phyloP scores from a whole-genome alignment of 179 eudicot genomes.

The Patellifolia procumbens region DNA sequence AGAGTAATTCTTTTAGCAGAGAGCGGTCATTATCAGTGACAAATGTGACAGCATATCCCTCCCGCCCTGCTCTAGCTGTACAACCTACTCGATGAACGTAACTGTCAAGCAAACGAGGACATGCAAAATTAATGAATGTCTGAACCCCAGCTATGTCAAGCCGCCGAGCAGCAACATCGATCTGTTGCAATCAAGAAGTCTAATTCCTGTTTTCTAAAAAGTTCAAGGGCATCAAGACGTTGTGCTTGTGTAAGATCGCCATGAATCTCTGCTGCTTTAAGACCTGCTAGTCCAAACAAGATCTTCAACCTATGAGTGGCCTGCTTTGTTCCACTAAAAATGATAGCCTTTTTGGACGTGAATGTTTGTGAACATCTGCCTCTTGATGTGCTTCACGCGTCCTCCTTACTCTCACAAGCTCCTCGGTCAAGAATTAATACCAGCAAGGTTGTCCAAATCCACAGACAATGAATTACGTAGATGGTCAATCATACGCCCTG shows the following conservation, averaged over 20 bases:
- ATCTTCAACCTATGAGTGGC: conserved; percentile 95
- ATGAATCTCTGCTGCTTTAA: conserved; percentile 93
- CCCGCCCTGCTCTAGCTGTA: conserved; percentile 96
- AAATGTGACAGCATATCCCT: conserved; percentile 95
- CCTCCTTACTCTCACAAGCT: conserved; percentile 92
- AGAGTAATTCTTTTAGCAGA: conserved; percentile 69
- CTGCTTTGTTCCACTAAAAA: conserved; percentile 88
- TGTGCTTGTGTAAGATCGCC: conserved; percentile 88
- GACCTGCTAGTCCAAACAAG: conserved; percentile 83
- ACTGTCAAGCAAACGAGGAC: conserved; percentile 82
- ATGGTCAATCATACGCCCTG: conserved; percentile 98
- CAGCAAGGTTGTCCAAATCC: conserved; percentile 92
- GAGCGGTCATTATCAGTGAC: conserved; percentile 91
- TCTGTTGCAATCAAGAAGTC: conserved; percentile 94
- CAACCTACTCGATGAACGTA: conserved; percentile 99
- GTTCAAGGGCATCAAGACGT: conserved; percentile 85
- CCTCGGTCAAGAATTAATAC: conserved; percentile 91
- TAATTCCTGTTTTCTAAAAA: conserved; percentile 78
- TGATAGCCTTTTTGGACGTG: conserved; percentile 74
- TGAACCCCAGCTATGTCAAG: conserved; percentile 90
- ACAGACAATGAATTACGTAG: conserved; percentile 94
- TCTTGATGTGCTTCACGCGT: conserved; percentile 87
- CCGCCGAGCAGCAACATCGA: conserved; percentile 93
- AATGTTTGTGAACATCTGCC: conserved; percentile 92
- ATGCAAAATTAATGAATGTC: conserved; percentile 83